These are phyloP conservation scores for Pythium plurisporium DNA, from an alignment of 352 stramenopile species.

Conservation along the genomic window DNA sequence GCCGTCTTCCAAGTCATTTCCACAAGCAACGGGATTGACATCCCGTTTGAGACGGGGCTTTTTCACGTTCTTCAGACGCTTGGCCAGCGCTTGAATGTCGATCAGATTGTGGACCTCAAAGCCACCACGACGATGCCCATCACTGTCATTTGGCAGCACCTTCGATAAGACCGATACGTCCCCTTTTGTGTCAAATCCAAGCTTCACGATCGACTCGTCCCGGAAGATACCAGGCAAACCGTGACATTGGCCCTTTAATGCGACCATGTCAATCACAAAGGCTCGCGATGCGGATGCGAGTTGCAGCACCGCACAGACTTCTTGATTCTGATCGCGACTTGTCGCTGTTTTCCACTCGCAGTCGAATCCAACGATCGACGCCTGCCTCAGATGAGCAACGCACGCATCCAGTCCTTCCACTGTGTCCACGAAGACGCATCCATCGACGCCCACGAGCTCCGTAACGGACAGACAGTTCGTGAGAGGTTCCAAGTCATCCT, in stretches of 20 bases:
- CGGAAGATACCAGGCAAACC: constrained; percentile 35
- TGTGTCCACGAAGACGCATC: constrained; percentile 62
- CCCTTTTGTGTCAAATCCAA: constrained; percentile 65
- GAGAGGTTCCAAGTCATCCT: constrained; percentile 42
- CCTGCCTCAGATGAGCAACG: constrained; percentile 33
- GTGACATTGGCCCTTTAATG: constrained; percentile 31
- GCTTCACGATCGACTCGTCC: constrained; percentile 48
- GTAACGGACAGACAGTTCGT: constrained; percentile 44
- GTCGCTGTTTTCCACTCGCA: constrained; percentile 73
- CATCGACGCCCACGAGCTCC: constrained; percentile 34
- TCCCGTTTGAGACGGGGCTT: neutral
- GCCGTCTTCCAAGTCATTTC: neutral
- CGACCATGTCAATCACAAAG: constrained; percentile 67
- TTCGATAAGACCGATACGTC: constrained; percentile 55
- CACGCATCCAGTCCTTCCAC: constrained; percentile 29
- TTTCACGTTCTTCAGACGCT: constrained; percentile 3
- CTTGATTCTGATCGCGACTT: neutral
- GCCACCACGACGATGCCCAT: neutral
- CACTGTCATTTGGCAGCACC: constrained; percentile 27
- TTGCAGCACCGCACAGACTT: constrained; percentile 60
- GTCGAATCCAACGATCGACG: constrained; percentile 64
- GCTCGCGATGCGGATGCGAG: constrained; percentile 49
- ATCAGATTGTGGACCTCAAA: constrained; percentile 27
- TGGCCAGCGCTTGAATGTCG: constrained; percentile 48
- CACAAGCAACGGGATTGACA: neutral